A percentile compares a stretch with the other conserved stretches of the same genome.
Conservation (phyloP, 768 basidiomycete genomes). For the Paxillus ammoniavirescens region DNA sequence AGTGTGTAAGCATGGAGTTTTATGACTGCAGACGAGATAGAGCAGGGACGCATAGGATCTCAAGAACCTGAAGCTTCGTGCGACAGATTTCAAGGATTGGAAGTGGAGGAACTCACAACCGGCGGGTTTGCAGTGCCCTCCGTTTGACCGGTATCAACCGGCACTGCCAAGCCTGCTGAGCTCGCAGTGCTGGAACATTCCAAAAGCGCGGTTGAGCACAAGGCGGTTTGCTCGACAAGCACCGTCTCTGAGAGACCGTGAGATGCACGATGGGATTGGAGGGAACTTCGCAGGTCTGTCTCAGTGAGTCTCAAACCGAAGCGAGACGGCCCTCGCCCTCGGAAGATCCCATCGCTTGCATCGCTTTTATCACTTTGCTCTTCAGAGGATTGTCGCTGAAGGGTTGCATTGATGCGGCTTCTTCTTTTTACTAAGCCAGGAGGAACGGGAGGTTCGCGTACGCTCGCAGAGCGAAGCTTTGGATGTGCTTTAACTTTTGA, state of each 20-base stretch:
- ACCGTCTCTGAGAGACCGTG: not conserved
- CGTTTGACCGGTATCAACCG: not conserved
- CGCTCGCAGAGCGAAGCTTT: conserved; percentile 25
- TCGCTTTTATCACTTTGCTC: conserved; percentile 31
- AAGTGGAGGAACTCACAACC: conserved; percentile 27
- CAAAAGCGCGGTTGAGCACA: conserved; percentile 8
- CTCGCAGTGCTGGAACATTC: conserved; percentile 1
- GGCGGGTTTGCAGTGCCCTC: conserved; percentile 13
- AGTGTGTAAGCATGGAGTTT: conserved; percentile 20
- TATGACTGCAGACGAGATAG: conserved; percentile 9
- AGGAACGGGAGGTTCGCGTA: conserved; percentile 31
- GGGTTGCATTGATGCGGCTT: conserved; percentile 18
- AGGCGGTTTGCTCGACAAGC: conserved; percentile 7
- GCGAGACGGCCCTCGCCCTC: conserved; percentile 10
- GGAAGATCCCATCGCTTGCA: conserved; percentile 14
- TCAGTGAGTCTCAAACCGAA: conserved; percentile 2
- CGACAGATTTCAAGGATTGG: conserved; percentile 11
- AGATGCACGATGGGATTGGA: not conserved
- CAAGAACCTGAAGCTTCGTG: conserved; percentile 7
- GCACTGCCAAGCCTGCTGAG: not conserved
- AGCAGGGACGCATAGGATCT: conserved; percentile 8
- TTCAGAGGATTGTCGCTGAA: conserved; percentile 26
- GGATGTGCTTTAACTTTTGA: conserved; percentile 27
- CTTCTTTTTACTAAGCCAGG: conserved; percentile 30
- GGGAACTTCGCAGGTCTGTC: not conserved